phyloP scores from a whole-genome alignment of 306 rosid species.

The Potentilla sterilis region DNA sequence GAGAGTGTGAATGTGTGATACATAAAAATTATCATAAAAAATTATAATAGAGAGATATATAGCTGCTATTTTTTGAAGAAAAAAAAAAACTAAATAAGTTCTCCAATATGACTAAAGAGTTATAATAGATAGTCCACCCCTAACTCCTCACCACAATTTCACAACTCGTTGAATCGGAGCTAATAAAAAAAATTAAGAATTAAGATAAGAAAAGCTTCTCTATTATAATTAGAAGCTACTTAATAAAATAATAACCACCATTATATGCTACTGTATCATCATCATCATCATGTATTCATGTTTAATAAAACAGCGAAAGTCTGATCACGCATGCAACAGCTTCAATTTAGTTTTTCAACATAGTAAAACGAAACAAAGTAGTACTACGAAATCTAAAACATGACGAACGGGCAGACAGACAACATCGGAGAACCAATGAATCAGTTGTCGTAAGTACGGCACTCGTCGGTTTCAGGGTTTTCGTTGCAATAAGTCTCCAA shows the following conservation, averaged over 20 bases:
- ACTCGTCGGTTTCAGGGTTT: conserved; percentile 79
- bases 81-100: no score
- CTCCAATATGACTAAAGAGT: no score
- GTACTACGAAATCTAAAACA: conserved; percentile 11
- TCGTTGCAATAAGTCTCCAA: conserved; percentile 78
- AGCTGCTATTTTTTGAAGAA: no score
- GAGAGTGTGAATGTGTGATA: no score
- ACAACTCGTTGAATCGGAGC: not conserved
- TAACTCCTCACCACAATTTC: no score
- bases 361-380: conserved; percentile 15
- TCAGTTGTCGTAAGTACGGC: conserved; percentile 84
- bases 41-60: no score
- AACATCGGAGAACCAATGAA: not conserved
- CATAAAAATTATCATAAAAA: no score
- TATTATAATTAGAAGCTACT: conserved; percentile 6
- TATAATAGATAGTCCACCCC: no score
- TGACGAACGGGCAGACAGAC: not conserved
- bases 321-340: conserved; percentile 4
- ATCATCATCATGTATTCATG: conserved; percentile 3
- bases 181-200: not conserved
- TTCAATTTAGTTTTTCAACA: not conserved
- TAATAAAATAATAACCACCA: not conserved
- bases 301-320: not conserved
- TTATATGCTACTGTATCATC: conserved; percentile 1
- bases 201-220: not conserved